Evolutionary conservation across 192 early-diverging fungal species (phyloP).

Genomic region (Backusella circina): DNA sequence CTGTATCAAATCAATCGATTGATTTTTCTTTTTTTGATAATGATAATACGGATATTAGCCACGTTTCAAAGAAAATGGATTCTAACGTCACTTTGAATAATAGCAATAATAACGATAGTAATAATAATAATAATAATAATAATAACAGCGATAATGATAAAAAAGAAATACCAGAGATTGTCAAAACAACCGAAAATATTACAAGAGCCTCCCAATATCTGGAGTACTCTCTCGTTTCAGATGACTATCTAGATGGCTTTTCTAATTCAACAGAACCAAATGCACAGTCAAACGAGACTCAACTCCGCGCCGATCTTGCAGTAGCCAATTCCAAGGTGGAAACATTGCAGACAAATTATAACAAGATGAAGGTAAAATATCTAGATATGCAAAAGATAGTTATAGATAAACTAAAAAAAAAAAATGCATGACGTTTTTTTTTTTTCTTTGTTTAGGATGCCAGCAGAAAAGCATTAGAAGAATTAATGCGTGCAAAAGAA

Average conservation of each 20-base stretch:
- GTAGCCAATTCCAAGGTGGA: slow-evolving; percentile 17
- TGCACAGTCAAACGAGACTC: not conserved
- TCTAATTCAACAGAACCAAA: not conserved
- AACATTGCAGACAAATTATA: slow-evolving; percentile 27
- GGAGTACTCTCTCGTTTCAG: slow-evolving; percentile 7
- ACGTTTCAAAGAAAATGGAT: slow-evolving; percentile 30
- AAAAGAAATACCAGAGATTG: not conserved
- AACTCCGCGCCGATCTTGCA: slow-evolving; percentile 12
- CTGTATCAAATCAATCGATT: not conserved
- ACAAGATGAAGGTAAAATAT: slow-evolving; percentile 4
- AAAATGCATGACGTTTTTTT: not conserved
- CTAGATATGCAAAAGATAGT: not conserved
- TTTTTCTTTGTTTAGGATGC: too few species aligned
- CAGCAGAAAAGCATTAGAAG: slow-evolving; percentile 36
- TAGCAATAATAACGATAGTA: not conserved
- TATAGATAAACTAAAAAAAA: not conserved
- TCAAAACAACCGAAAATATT: slow-evolving; percentile 8
- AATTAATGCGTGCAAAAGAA: slow-evolving; percentile 42
- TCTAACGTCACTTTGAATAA: slow-evolving; percentile 19
- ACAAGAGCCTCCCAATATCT: slow-evolving; percentile 14
- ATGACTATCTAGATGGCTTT: not conserved
- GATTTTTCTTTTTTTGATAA: slow-evolving; percentile 28
- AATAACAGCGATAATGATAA: slow-evolving; percentile 1
- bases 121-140: not conserved
- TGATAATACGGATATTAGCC: slow-evolving; percentile 26